Evolutionary conservation across 192 early-diverging fungal genomes (phyloP).

Genomic region (Dissophora ornata): DNA sequence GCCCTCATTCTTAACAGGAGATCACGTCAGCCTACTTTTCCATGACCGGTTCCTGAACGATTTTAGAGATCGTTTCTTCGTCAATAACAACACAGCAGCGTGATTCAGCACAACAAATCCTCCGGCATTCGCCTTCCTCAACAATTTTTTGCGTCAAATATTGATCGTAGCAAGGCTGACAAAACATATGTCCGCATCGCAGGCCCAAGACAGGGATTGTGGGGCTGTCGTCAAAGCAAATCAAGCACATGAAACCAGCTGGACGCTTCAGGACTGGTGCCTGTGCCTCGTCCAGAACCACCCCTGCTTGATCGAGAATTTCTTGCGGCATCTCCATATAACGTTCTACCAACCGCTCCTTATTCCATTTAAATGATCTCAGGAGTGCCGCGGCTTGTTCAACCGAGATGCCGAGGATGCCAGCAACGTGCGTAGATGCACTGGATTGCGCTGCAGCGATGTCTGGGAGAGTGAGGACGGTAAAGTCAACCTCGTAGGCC

Average conservation of each 20-base stretch:
- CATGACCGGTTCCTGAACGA: constrained; percentile 66
- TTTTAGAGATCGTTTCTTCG: constrained; percentile 75
- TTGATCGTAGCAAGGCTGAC: constrained; percentile 83
- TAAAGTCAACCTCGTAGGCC: constrained; percentile 79
- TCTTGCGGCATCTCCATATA: constrained; percentile 75
- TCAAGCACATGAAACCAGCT: constrained; percentile 80
- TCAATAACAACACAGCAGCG: constrained; percentile 88
- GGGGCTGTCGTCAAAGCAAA: constrained; percentile 84
- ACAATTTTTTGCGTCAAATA: constrained; percentile 88
- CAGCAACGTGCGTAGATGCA: constrained; percentile 76
- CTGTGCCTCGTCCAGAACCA: constrained; percentile 63
- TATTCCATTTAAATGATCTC: constrained; percentile 84
- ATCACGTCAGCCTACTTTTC: constrained; percentile 67
- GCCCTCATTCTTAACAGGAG: no score
- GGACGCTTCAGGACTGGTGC: constrained; percentile 51
- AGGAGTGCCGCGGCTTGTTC: constrained; percentile 81
- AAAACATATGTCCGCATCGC: constrained; percentile 89
- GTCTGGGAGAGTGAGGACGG: constrained; percentile 65
- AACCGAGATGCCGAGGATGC: constrained; percentile 73
- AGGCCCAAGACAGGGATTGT: constrained; percentile 71
- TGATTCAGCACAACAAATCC: constrained; percentile 84
- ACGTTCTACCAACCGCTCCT: constrained; percentile 81
- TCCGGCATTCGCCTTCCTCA: constrained; percentile 87
- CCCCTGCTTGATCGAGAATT: constrained; percentile 72
- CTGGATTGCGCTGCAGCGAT: constrained; percentile 69